Evolutionary conservation across 2,329 filamentous ascomycete genomes (phyloP).

Genomic region (Microdochium bolleyi): DNA sequence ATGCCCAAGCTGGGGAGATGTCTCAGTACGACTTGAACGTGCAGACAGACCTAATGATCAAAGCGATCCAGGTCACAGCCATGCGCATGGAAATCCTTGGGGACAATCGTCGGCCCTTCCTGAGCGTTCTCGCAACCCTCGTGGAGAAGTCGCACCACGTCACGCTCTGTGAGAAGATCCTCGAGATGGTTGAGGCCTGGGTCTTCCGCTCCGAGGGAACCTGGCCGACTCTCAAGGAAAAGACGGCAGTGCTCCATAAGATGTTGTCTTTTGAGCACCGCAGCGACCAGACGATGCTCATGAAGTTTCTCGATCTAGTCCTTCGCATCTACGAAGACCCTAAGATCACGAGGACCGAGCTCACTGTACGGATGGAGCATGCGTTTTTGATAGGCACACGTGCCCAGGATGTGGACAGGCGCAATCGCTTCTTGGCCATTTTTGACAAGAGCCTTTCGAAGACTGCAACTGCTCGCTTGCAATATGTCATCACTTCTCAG

Average conservation of each 20-base stretch:
- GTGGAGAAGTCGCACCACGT: constrained; percentile 92
- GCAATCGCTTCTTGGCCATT: constrained; percentile 91
- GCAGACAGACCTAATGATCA: constrained; percentile 87
- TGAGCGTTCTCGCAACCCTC: constrained; percentile 88
- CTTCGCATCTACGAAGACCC: constrained; percentile 98
- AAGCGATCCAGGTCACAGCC: constrained; percentile 88
- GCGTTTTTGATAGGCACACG: constrained; percentile 94
- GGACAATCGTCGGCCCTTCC: constrained; percentile 84
- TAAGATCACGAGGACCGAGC: constrained; percentile 87
- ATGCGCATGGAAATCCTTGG: constrained; percentile 87
- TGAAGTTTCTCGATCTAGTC: constrained; percentile 89
- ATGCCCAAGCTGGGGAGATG: constrained; percentile 47
- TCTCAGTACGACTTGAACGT: constrained; percentile 75
- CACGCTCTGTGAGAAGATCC: constrained; percentile 80
- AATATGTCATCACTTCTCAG: constrained; percentile 82
- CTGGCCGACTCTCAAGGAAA: constrained; percentile 96
- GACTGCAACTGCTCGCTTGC: constrained; percentile 78
- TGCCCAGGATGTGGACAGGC: constrained; percentile 91
- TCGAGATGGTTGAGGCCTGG: constrained; percentile 92
- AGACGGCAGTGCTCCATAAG: constrained; percentile 97
- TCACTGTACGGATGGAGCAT: constrained; percentile 95
- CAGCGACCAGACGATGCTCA: constrained; percentile 73
- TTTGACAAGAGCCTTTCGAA: constrained; percentile 94
- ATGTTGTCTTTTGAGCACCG: constrained; percentile 95
- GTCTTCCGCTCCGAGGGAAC: constrained; percentile 92